Evolutionary conservation across 805 yeast genomes (phyloP), one percentile per base, ranked within the genome.

Genomic region (Metschnikowia anglica): DNA sequence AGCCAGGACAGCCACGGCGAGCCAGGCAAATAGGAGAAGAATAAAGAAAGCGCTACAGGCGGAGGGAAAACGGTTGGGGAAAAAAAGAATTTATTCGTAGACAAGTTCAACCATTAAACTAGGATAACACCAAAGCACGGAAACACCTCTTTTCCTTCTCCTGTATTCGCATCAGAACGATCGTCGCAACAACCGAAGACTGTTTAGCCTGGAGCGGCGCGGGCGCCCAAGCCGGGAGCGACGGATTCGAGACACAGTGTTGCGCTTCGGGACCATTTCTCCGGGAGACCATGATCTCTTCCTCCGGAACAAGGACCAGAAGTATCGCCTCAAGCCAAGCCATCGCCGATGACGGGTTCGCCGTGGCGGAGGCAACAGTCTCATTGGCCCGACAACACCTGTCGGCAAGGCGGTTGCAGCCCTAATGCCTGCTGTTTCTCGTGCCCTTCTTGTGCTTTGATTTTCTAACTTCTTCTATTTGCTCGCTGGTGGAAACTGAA

Each of bases 361-460:
- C 8, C 53, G 41, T 11, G 56, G 56, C 6, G 56, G 56, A 9
- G 54, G 56, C 24, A 50, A 37, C 52, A 48, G 52, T 23, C 52
- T 32, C 51, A 48, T 46, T 10, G 6, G 25, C 39, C 17, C 28
- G 28, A n/a, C n/a, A n/a, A n/a, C n/a, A n/a, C n/a, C n/a, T n/a
- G n/a, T n/a, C n/a, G n/a, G n/a, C n/a, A n/a, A n/a, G n/a, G n/a
- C n/a, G n/a, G n/a, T n/a, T n/a, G n/a, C n/a, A n/a, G n/a, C n/a
- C n/a, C n/a, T n/a, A n/a, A n/a, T n/a, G n/a, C n/a, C n/a, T n/a
- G n/a, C n/a, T n/a, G n/a, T n/a, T n/a, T n/a, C n/a, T n/a, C n/a
- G n/a, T n/a, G n/a, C n/a, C n/a, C n/a, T n/a, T n/a, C n/a, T n/a
- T n/a, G n/a, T n/a, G n/a, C n/a, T n/a, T n/a, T n/a, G n/a, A n/a